These are phyloP conservation scores for Chrysanthemum seticuspe DNA, from an alignment of 129 eudicot genomes.

Conservation along the genomic window DNA sequence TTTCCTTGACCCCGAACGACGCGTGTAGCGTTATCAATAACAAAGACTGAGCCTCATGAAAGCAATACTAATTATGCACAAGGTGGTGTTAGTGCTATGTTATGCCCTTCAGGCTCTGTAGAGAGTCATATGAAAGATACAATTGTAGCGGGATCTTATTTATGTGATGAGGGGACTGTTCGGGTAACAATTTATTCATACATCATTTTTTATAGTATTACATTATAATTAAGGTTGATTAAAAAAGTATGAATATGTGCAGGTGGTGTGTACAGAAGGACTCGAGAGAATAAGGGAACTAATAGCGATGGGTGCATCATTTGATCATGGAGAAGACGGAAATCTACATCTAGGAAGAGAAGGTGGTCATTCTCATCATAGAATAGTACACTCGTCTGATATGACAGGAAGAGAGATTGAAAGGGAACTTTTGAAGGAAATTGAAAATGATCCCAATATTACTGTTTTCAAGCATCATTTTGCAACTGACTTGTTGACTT, in stretches of 20 bases:
- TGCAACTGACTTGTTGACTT: conserved; percentile 51
- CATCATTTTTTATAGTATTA: too few species aligned
- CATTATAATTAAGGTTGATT: neutral
- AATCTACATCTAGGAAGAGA: conserved; percentile 95
- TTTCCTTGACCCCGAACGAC: too few species aligned
- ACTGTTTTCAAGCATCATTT: too few species aligned
- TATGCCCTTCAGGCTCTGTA: conserved; percentile 86
- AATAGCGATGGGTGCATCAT: conserved; percentile 97
- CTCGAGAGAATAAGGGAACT: conserved; percentile 92
- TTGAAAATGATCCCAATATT: too few species aligned
- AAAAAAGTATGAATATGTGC: conserved; percentile 19
- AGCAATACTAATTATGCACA: conserved; percentile 98
- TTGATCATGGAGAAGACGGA: conserved; percentile 99
- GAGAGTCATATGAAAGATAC: conserved; percentile 96
- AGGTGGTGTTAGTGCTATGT: conserved; percentile 96
- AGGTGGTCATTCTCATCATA: conserved; percentile 92
- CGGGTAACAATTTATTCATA: conserved; percentile 46
- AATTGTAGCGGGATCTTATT: conserved; percentile 92
- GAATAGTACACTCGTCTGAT: too few species aligned
- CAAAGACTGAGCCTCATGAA: conserved; percentile 93
- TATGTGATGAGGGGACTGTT: conserved; percentile 97
- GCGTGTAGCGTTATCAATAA: too few species aligned
- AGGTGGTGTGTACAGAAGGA: conserved; percentile 99
- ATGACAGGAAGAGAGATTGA: too few species aligned
- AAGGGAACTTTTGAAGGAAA: too few species aligned